Evolutionary conservation across 306 rosid genomes (phyloP).

Genomic region (Vigna radiata): DNA sequence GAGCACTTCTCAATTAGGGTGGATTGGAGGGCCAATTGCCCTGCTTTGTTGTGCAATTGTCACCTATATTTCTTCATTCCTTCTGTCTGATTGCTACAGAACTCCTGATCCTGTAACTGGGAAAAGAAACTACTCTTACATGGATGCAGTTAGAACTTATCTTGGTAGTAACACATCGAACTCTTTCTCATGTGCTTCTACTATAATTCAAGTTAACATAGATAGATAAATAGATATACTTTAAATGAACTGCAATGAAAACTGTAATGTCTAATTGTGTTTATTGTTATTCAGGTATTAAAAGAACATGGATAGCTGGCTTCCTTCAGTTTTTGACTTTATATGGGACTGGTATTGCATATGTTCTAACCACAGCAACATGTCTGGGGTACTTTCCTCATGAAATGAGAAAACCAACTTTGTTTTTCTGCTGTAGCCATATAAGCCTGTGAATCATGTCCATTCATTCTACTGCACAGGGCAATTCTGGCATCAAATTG

Average conservation of each 20-base stretch:
- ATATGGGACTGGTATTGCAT: constrained; percentile 71
- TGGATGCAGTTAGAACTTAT: constrained; percentile 68
- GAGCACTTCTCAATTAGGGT: constrained; percentile 74
- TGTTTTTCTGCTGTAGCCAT: not conserved
- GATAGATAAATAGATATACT: not conserved
- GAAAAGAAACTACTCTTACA: constrained; percentile 66
- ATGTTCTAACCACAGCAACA: constrained; percentile 71
- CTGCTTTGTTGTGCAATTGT: constrained; percentile 61
- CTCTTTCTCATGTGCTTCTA: not conserved
- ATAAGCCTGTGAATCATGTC: constrained; percentile 22
- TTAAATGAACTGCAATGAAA: constrained; percentile 12
- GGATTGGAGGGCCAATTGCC: constrained; percentile 68
- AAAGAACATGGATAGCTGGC: constrained; percentile 62
- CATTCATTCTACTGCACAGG: constrained; percentile 47
- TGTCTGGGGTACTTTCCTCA: constrained; percentile 59
- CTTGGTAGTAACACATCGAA: constrained; percentile 57
- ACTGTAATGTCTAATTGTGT: constrained; percentile 34
- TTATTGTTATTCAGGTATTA: constrained; percentile 61
- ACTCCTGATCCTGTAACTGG: constrained; percentile 71
- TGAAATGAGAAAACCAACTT: not conserved
- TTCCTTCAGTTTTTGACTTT: constrained; percentile 62
- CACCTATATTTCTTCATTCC: constrained; percentile 62
- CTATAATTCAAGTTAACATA: not conserved
- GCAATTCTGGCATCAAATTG: constrained; percentile 80
- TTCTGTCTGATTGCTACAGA: constrained; percentile 73